Evolutionary conservation across 2,329 filamentous ascomycete species (phyloP).

Genomic region (Alternaria longipes): DNA sequence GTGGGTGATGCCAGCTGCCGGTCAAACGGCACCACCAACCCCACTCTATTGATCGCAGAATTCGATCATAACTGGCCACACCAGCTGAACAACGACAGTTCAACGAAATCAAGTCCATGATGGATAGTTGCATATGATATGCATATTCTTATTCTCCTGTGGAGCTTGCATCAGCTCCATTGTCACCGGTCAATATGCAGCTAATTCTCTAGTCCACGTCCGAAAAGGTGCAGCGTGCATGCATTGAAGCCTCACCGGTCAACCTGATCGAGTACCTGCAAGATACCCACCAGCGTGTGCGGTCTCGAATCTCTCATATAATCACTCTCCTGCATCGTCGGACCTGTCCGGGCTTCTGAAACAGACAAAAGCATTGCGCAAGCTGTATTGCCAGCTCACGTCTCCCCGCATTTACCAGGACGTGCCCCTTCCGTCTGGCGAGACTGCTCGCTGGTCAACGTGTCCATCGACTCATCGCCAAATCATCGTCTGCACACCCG

Average conservation of each 20-base stretch:
- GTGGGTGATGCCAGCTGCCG: constrained; percentile 10
- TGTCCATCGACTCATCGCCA: constrained; percentile 11
- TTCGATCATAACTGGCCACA: background rate
- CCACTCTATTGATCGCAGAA: background rate
- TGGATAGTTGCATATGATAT: constrained; percentile 10
- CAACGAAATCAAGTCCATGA: constrained; percentile 1
- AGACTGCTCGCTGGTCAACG: constrained; percentile 5
- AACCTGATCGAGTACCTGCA: constrained; percentile 14
- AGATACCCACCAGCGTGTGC: constrained; percentile 12
- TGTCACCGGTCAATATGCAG: constrained; percentile 25
- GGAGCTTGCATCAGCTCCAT: constrained; percentile 36
- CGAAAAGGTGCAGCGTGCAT: constrained; percentile 20
- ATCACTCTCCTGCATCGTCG: constrained; percentile 9
- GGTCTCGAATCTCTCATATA: constrained; percentile 15
- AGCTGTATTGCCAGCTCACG: constrained; percentile 21
- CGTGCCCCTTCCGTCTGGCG: background rate
- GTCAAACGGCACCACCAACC: constrained; percentile 5
- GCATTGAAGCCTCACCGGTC: constrained; percentile 43
- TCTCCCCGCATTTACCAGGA: constrained; percentile 17
- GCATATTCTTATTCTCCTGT: constrained; percentile 18
- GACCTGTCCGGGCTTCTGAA: constrained; percentile 10
- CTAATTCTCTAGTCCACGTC: constrained; percentile 21
- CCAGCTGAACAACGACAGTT: constrained; percentile 3
- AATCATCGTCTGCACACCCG: background rate
- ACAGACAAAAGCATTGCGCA: constrained; percentile 15